Conservation (phyloP, 2,329 filamentous ascomycete genomes). For the Monosporascus sp. region DNA sequence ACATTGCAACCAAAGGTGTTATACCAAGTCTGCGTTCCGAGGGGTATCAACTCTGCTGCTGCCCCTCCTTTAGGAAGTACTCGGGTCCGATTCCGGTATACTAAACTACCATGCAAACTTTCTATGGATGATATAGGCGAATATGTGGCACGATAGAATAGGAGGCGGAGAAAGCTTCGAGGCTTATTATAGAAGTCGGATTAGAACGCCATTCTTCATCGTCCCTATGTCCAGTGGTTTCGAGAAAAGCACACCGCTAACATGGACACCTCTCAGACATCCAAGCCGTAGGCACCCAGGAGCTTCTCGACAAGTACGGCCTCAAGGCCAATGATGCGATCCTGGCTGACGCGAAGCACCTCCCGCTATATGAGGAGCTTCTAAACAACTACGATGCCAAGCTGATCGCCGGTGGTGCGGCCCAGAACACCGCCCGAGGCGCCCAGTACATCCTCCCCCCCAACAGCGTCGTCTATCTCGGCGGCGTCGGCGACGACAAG, state of each 20-base stretch:
- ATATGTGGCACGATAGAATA: too few relatives aligned
- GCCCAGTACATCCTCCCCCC: constrained; percentile 91
- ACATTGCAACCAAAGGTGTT: too few relatives aligned
- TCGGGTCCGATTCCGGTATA: too few relatives aligned
- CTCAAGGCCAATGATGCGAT: constrained; percentile 97
- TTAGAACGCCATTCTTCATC: too few relatives aligned
- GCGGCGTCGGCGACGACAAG: constrained; percentile 92
- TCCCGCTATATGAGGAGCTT: constrained; percentile 86
- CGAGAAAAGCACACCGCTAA: not conserved
- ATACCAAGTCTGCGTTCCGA: too few relatives aligned
- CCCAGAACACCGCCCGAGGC: constrained; percentile 94
- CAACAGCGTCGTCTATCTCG: constrained; percentile 88
- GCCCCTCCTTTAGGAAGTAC: too few relatives aligned
- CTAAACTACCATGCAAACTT: too few relatives aligned
- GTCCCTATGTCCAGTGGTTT: too few relatives aligned
- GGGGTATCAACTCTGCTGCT: too few relatives aligned
- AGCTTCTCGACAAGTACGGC: constrained; percentile 84
- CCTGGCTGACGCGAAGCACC: constrained; percentile 88
- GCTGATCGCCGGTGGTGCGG: constrained; percentile 91
- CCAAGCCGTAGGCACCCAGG: constrained; percentile 77
- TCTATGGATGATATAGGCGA: too few relatives aligned
- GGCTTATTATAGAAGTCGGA: too few relatives aligned
- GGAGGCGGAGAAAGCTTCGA: too few relatives aligned
- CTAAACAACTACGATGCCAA: constrained; percentile 89
- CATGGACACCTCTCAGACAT: constrained; percentile 58